These are phyloP conservation scores for Acanthamoeba sp. DNA, from an alignment of 208 protist species.

Conservation along the genomic window DNA sequence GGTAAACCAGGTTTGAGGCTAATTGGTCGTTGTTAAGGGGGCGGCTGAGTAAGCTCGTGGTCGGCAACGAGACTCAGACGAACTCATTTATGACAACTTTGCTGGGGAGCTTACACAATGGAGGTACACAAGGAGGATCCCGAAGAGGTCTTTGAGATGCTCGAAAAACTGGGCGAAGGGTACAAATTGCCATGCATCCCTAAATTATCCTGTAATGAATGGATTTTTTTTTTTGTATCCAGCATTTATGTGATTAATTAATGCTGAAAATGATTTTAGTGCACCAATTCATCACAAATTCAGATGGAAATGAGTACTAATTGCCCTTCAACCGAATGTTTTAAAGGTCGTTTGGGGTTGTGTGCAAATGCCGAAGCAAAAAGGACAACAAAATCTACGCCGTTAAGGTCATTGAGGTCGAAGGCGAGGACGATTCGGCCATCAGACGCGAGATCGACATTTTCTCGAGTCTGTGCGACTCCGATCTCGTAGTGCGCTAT, in stretches of 20 bases:
- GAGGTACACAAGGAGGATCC: conserved; percentile 57
- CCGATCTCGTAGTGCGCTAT: conserved; percentile 60
- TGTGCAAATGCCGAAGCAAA: conserved; percentile 72
- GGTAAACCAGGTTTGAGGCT: too few relatives aligned
- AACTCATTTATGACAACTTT: not conserved
- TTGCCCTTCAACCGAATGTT: not conserved
- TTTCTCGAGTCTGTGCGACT: conserved; percentile 52
- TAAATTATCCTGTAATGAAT: not conserved
- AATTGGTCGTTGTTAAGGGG: too few relatives aligned
- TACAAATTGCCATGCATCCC: not conserved
- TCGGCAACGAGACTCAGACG: too few relatives aligned
- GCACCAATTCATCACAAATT: not conserved
- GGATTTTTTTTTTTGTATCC: not conserved
- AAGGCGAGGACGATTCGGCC: conserved; percentile 64
- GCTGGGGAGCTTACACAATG: conserved; percentile 2
- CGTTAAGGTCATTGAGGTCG: conserved; percentile 58
- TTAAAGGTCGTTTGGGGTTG: conserved; percentile 61
- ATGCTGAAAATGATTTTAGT: not conserved
- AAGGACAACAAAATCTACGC: conserved; percentile 66
- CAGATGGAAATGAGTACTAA: too few relatives aligned
- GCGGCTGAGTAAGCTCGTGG: not conserved
- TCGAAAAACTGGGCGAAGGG: conserved; percentile 67
- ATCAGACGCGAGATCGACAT: conserved; percentile 63
- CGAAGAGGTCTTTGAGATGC: conserved; percentile 70
- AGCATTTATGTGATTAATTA: not conserved